Base-by-base conservation (phyloP, 257 asterid genomes). In the Petunia axillaris region DNA sequence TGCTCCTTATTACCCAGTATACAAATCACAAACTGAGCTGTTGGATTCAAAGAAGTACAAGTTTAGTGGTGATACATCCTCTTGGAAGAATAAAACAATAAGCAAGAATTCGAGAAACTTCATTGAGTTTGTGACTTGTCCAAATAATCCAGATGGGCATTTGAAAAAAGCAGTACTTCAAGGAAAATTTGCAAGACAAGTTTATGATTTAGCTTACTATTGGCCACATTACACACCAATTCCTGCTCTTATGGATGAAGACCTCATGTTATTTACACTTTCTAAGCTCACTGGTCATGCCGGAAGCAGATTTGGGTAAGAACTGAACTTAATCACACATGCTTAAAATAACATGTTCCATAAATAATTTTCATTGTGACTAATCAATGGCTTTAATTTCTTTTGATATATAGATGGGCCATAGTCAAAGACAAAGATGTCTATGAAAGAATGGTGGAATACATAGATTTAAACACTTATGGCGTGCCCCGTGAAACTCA, bases 221-320 rank as follows among this genome's bases (percentile, higher is more conserved):
- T 82, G 85, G 85, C 85, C 85, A 4, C 79, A 82, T 55, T 68
- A 77, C 38, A 77, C 85, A 1, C 66, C 80, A 2, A 68, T 78
- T 58, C 58, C 82, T 13, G 53, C 57, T 6, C 68, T 68, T n/a
- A 53, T 54, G 38, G 82, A 82, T 70, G 66, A 82, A 52, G 82
- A 82, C 38, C 41, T 82, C 67, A 78, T 82, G 85, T 41, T 82
- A 4, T 78, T 82, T 48, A 78, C 85, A 6, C 79, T 82, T 57
- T 46, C 79, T 13, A 83, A 83, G 11, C 80, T 71, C 68, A 74
- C 78, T 14, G 83, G 83, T 73, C 83, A 74, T 53, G 80, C 83
- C 11, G 81, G 83, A 4, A 79, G 68, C 41, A 48, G 78, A 50
- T 43, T 79, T 14, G 81, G 82, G 80, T 78, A 79, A 83, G n/a